A percentile compares a stretch with the other conserved stretches of the same genome.
Conservation (phyloP, 768 basidiomycete genomes). For the Lactifluus pinguis region DNA sequence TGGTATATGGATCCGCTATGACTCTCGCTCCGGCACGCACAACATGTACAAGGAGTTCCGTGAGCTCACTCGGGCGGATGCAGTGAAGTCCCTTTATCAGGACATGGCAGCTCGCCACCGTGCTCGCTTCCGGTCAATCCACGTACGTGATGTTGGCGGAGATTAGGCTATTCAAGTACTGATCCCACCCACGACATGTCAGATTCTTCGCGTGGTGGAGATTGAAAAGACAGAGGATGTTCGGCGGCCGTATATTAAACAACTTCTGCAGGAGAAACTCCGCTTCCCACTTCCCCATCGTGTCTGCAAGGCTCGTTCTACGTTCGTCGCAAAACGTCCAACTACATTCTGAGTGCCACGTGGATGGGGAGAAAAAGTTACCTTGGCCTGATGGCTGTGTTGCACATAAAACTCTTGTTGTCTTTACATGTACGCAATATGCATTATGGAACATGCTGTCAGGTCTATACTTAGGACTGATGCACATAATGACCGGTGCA, state of each 20-base stretch:
- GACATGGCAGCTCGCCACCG: constrained; percentile 99
- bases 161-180: not conserved
- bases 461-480: not conserved
- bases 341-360: constrained; percentile 46
- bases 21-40: constrained; percentile 98
- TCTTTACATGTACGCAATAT: not conserved
- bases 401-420: not conserved
- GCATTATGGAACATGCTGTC: not conserved
- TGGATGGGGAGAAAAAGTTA: not conserved
- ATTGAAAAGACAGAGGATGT: constrained; percentile 86
- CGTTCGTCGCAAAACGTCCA: constrained; percentile 74
- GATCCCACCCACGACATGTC: not conserved
- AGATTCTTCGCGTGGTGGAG: constrained; percentile 98
- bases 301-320: constrained; percentile 65
- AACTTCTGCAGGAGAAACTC: constrained; percentile 81
- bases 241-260: constrained; percentile 96
- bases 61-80: constrained; percentile 88
- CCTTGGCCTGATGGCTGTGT: not conserved
- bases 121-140: constrained; percentile 98
- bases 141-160: constrained; percentile 44
- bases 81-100: constrained; percentile 95
- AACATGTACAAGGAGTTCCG: constrained; percentile 99
- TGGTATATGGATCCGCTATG: constrained; percentile 99
- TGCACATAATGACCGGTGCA: not conserved
- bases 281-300: constrained; percentile 97